These are phyloP conservation scores for Circinella umbellata DNA, from an alignment of 371 early-diverging fungal species.

Conservation along the genomic window DNA sequence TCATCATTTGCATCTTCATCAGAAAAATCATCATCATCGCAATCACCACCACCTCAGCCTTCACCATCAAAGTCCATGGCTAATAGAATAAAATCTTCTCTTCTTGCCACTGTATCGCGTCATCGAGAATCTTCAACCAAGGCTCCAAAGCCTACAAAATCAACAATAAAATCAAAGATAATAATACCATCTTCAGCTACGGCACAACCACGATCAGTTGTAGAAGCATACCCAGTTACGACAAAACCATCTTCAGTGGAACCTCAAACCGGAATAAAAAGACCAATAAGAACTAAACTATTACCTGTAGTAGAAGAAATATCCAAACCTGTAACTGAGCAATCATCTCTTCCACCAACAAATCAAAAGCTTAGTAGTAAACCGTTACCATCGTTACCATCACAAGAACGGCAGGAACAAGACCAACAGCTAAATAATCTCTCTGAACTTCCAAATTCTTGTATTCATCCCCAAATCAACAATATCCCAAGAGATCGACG, in stretches of 20 bases:
- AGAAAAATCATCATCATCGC: not conserved
- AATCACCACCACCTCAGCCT: not conserved
- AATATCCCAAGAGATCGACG: not conserved
- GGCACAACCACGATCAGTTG: no score
- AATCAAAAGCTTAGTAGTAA: not conserved
- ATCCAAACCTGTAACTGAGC: no score
- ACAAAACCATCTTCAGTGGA: no score
- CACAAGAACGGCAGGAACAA: not conserved
- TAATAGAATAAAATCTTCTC: not conserved
- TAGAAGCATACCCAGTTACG: no score
- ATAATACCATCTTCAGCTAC: no score
- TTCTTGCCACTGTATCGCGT: not conserved
- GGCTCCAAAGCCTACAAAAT: not conserved
- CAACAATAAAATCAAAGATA: not conserved
- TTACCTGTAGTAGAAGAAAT: no score
- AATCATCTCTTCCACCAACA: not conserved
- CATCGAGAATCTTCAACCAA: not conserved
- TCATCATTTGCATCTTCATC: not conserved
- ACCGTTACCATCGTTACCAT: conserved; percentile 3
- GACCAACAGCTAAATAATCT: not conserved
- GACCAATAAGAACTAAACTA: no score
- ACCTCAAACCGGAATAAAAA: no score
- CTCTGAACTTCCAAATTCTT: not conserved
- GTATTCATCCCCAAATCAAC: not conserved
- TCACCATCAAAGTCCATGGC: not conserved